These are phyloP conservation scores for Cyclocybe cylindracea DNA, from an alignment of 768 basidiomycete genomes.

Conservation along the genomic window DNA sequence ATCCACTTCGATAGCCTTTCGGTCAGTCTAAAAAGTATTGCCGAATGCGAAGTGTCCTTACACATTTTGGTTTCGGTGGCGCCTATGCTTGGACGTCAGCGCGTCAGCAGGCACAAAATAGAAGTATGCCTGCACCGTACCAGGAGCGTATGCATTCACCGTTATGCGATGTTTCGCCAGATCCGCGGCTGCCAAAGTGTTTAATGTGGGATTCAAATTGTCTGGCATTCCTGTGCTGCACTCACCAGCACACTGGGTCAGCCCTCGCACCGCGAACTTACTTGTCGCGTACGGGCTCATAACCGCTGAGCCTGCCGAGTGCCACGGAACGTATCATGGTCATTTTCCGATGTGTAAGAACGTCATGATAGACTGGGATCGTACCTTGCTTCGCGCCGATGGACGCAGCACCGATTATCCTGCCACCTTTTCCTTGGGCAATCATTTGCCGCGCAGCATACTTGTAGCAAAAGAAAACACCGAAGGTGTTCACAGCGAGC, in stretches of 20 bases:
- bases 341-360: neutral
- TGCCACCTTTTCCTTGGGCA: conserved; percentile 52
- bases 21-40: too few relatives aligned
- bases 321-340: neutral
- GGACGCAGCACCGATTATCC: conserved; percentile 51
- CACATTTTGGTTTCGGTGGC: too few relatives aligned
- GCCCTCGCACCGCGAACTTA: conserved; percentile 38
- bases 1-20: too few relatives aligned
- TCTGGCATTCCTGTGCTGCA: neutral
- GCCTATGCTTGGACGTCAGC: too few relatives aligned
- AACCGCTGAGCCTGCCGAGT: neutral
- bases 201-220: neutral
- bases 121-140: conserved; percentile 12
- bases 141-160: conserved; percentile 43
- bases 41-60: too few relatives aligned
- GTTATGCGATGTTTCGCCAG: conserved; percentile 38
- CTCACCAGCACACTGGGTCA: conserved; percentile 39
- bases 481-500: conserved; percentile 55
- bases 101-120: neutral
- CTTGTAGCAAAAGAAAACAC: conserved; percentile 63
- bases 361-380: neutral
- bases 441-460: conserved; percentile 64
- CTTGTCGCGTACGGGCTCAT: conserved; percentile 28
- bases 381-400: conserved; percentile 28
- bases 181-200: conserved; percentile 29